A percentile compares a stretch with the other conserved stretches of the same genome.
Conservation (phyloP, 148 eudicot genomes). For the Cornus florida region DNA sequence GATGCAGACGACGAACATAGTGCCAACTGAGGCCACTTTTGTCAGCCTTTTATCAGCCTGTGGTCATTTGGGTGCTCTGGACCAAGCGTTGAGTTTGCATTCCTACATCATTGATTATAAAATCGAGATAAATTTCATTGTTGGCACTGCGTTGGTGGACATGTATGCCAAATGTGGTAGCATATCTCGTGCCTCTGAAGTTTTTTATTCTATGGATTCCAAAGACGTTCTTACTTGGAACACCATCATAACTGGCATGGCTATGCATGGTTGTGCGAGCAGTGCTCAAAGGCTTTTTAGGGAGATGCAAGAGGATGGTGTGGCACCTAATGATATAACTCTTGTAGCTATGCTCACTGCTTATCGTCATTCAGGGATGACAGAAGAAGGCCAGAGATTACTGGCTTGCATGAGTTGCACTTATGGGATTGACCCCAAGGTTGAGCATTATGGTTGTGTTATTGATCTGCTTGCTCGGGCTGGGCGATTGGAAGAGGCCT, state of each 20-base stretch:
- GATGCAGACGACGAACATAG: conserved; percentile 24
- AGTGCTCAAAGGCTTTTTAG: conserved; percentile 20
- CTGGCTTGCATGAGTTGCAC: conserved; percentile 21
- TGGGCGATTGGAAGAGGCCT: conserved; percentile 31
- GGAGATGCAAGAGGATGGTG: conserved; percentile 23
- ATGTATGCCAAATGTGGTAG: conserved; percentile 35
- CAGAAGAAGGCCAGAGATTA: conserved; percentile 26
- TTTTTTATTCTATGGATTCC: conserved; percentile 19
- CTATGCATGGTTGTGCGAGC: conserved; percentile 28
- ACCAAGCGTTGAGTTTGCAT: conserved; percentile 28
- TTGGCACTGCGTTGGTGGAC: conserved; percentile 34
- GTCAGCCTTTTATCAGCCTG: conserved; percentile 35
- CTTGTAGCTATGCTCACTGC: conserved; percentile 30
- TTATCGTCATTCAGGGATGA: conserved; percentile 35
- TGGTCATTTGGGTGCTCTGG: conserved; percentile 33
- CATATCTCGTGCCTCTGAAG: conserved; percentile 20
- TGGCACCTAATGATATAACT: conserved; percentile 31
- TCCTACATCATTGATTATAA: conserved; percentile 14
- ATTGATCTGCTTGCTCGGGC: conserved; percentile 37
- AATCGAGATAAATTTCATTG: conserved; percentile 21
- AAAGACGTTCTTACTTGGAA: conserved; percentile 34
- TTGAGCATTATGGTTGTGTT: conserved; percentile 31
- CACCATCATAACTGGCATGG: conserved; percentile 33
- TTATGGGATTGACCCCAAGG: conserved; percentile 28
- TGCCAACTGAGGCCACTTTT: conserved; percentile 23